Percentiles rank a stretch among this genome's conserved stretches.
These are phyloP conservation scores for Carex myosuroides DNA, from an alignment of 176 grass and related monocot species.

Conservation along the genomic window DNA sequence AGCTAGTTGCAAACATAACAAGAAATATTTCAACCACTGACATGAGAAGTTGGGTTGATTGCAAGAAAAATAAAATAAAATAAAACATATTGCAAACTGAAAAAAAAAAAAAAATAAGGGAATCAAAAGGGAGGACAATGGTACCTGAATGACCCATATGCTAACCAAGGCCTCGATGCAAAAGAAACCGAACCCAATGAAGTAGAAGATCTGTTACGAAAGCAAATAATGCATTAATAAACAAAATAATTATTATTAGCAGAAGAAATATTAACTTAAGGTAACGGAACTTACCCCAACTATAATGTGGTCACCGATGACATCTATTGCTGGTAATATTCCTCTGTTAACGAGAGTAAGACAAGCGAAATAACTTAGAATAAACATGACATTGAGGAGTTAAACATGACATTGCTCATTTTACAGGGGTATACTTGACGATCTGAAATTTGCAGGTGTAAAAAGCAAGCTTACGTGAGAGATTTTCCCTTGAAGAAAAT, in stretches of 20 bases:
- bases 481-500: slow-evolving; percentile 96
- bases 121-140: slow-evolving; percentile 7
- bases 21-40: not conserved
- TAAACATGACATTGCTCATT: not conserved
- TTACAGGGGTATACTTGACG: not conserved
- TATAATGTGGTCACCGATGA: slow-evolving; percentile 56
- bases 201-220: slow-evolving; percentile 75
- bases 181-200: slow-evolving; percentile 91
- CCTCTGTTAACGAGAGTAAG: slow-evolving; percentile 45
- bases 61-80: not conserved
- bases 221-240: slow-evolving; percentile 9
- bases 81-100: not conserved
- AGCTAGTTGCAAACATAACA: not conserved
- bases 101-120: not conserved
- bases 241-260: slow-evolving; percentile 11
- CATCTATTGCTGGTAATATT: slow-evolving; percentile 88
- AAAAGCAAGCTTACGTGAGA: slow-evolving; percentile 68
- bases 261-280: not conserved
- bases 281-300: slow-evolving; percentile 52
- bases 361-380: not conserved
- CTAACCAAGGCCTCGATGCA: slow-evolving; percentile 81
- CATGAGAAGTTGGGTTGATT: not conserved
- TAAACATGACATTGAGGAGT: not conserved
- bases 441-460: not conserved
- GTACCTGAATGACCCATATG: slow-evolving; percentile 95